Base-by-base conservation (phyloP, 2,329 filamentous ascomycete genomes). In the Tricladium varicosporioides region DNA sequence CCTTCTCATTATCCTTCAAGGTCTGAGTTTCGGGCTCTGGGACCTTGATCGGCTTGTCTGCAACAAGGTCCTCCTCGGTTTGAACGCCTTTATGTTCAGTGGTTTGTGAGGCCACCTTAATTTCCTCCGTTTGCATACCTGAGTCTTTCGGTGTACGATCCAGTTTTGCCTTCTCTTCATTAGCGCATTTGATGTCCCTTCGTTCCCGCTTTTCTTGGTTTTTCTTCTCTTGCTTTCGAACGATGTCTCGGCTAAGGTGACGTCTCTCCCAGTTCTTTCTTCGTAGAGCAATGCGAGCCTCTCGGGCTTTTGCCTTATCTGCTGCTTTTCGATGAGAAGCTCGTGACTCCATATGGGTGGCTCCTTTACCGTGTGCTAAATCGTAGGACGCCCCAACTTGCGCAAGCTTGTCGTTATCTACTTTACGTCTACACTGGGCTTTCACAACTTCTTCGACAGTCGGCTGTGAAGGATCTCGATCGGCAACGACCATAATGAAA, bases 301-400 rank as follows among this genome's bases (percentile, higher is more conserved):
- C 63, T 48, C 61, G 52, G 8, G 67, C 66, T 36, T 67, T 66
- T 13, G 59, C 53, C 32, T 66, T 69, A 32, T 69, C 64, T 7
- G 52, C 48, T 5, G 43, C 44, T 32, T 61, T 64, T 15, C 60
- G 57, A 36, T 80, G 75, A 60, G 78, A 76, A 18, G 74, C 71
- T 1, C 81, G 76, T 60, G 78, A 77, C 53, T 81, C 74, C 61
- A 81, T 70, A 53, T 82, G 78, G 0, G 74, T 72, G 49, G 77
- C 75, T 1, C 80, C 82, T 68, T 85, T 85, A 71, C 76, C 79
- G 63, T 86, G 83, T 0, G 83, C 83, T 5, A 85, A 65, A 63
- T 86, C 82, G 58, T 86, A 85, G 0, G 82, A 78, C 42, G 78
- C 75, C 1, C 82, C 83, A 5, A 85, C 79, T 42, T 81, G 78